phyloP scores from a whole-genome alignment of 441 rosid species.

The Populus hybrid region DNA sequence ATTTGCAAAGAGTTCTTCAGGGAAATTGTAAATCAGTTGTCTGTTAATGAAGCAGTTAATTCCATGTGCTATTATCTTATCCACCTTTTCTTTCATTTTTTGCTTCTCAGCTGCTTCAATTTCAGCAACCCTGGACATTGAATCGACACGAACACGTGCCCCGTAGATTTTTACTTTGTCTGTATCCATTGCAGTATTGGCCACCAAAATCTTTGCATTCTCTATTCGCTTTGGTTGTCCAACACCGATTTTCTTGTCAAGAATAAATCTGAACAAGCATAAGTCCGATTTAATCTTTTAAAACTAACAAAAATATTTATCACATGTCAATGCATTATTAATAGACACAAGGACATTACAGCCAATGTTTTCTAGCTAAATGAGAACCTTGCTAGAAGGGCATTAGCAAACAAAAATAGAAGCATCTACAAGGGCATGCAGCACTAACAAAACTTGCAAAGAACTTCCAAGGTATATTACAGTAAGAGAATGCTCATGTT shows the following conservation, averaged over 20 bases:
- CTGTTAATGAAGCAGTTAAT: conserved; percentile 96
- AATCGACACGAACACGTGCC: conserved; percentile 97
- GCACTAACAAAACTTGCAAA: no score
- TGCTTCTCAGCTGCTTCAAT: conserved; percentile 98
- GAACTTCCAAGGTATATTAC: no score
- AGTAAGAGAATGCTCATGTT: no score
- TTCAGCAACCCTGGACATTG: conserved; percentile 94
- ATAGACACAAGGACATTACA: no score
- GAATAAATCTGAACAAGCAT: conserved; percentile 66
- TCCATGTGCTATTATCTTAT: conserved; percentile 83
- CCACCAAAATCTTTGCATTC: conserved; percentile 94
- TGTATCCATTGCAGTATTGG: conserved; percentile 98
- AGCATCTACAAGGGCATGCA: no score
- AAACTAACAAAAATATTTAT: no score
- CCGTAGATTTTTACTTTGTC: conserved; percentile 98
- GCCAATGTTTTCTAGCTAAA: no score
- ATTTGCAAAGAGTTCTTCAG: conserved; percentile 96
- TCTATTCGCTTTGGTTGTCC: conserved; percentile 98
- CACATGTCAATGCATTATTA: no score
- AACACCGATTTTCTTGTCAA: conserved; percentile 97
- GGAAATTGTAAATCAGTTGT: conserved; percentile 96
- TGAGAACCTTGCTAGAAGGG: no score
- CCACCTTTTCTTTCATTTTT: conserved; percentile 96
- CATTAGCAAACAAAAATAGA: no score
- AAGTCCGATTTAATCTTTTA: not conserved